These are phyloP conservation scores for Akanthomyces uredinophilus DNA, from an alignment of 2,329 filamentous ascomycete genomes.

Conservation along the genomic window DNA sequence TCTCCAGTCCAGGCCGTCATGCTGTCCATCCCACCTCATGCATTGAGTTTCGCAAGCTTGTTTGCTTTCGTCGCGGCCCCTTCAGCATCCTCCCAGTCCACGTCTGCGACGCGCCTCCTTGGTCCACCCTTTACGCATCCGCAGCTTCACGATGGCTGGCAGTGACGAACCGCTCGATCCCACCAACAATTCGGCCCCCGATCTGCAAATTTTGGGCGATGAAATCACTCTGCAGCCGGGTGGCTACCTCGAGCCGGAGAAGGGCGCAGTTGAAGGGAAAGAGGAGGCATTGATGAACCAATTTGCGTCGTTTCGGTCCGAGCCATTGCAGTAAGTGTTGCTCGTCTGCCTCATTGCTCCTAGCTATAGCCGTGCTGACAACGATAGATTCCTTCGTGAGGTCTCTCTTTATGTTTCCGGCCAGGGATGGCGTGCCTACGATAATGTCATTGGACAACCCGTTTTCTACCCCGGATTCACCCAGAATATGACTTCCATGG, in stretches of 20 bases:
- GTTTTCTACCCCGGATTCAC: constrained; percentile 91
- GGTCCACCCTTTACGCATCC: neutral
- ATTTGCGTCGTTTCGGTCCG: constrained; percentile 78
- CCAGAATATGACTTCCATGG: constrained; percentile 77
- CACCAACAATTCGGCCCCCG: constrained; percentile 53
- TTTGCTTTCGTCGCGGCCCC: neutral
- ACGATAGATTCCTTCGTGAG: constrained; percentile 77
- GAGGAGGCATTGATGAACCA: constrained; percentile 72
- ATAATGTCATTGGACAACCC: constrained; percentile 82
- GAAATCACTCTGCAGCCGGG: constrained; percentile 70
- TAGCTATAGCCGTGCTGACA: constrained; percentile 15
- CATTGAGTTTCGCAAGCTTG: neutral
- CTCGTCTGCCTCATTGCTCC: too few relatives aligned
- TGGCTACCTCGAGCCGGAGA: constrained; percentile 54
- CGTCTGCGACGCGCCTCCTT: neutral
- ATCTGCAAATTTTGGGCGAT: constrained; percentile 71
- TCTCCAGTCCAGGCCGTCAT: neutral
- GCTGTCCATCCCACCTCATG: neutral
- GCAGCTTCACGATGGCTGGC: constrained; percentile 25
- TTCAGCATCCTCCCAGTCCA: neutral
- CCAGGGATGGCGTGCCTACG: constrained; percentile 92
- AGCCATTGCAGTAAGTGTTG: constrained; percentile 50
- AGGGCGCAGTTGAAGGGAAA: constrained; percentile 43
- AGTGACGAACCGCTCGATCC: constrained; percentile 27
- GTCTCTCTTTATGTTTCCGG: constrained; percentile 90